Conservation (phyloP, 1,284 basidiomycete genomes). For the Peniophora sp. region DNA sequence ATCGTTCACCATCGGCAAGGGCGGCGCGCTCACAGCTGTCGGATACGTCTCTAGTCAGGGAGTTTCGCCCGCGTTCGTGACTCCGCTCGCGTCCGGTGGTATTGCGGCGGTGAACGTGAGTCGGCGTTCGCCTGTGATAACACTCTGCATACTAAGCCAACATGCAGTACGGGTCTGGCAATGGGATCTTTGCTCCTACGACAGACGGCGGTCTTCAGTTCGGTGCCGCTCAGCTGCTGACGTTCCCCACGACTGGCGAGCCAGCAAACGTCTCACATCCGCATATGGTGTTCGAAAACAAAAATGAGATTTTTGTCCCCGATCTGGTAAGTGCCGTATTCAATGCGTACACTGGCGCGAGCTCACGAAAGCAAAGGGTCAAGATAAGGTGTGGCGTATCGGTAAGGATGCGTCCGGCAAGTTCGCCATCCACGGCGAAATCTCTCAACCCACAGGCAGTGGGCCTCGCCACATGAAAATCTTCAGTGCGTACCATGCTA, state of each 20-base stretch:
- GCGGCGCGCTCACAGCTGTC: slow-evolving; percentile 39
- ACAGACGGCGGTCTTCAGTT: slow-evolving; percentile 33
- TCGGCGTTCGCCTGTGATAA: slow-evolving; percentile 6
- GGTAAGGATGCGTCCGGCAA: slow-evolving; percentile 28
- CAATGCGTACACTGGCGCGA: too few relatives aligned
- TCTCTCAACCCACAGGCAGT: slow-evolving; percentile 54
- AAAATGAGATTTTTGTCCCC: slow-evolving; percentile 49
- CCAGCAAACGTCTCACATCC: slow-evolving; percentile 42
- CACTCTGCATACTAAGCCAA: neutral
- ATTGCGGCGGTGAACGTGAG: slow-evolving; percentile 53
- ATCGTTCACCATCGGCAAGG: slow-evolving; percentile 40
- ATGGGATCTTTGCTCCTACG: slow-evolving; percentile 47
- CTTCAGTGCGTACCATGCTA: slow-evolving; percentile 37
- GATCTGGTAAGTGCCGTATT: slow-evolving; percentile 59
- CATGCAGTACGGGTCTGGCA: slow-evolving; percentile 42
- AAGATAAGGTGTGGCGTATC: slow-evolving; percentile 59
- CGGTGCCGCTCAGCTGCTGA: slow-evolving; percentile 31
- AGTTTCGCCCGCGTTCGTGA: slow-evolving; percentile 40
- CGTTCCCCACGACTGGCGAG: slow-evolving; percentile 35
- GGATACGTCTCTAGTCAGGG: slow-evolving; percentile 45
- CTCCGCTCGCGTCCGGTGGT: slow-evolving; percentile 42
- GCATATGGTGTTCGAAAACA: slow-evolving; percentile 52
- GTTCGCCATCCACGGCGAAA: slow-evolving; percentile 51
- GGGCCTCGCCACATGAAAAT: slow-evolving; percentile 61
- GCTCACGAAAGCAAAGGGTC: slow-evolving; percentile 32